phyloP scores from a whole-genome alignment of 2,329 filamentous ascomycete species.

The Epicoccum sorghinum region DNA sequence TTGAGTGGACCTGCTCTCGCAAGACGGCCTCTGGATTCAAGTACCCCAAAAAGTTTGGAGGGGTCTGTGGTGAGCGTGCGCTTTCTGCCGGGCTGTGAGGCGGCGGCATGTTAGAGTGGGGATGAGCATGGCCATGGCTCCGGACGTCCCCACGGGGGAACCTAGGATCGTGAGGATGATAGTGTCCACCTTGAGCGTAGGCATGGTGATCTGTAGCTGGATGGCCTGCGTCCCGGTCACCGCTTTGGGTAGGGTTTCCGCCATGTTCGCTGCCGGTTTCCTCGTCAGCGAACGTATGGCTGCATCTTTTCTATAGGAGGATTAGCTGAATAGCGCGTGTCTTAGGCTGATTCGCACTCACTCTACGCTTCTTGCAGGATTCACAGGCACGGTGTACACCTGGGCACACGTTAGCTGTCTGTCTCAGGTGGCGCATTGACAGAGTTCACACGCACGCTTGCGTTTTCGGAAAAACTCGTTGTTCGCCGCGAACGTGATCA shows the following conservation, averaged over 20 bases:
- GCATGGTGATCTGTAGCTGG: constrained; percentile 38
- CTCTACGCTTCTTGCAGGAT: constrained; percentile 53
- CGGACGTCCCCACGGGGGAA: constrained; percentile 30
- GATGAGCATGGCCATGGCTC: constrained; percentile 28
- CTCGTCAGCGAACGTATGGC: constrained; percentile 50
- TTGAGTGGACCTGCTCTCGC: constrained; percentile 49
- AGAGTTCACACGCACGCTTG: constrained; percentile 41
- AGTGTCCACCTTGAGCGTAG: constrained; percentile 27
- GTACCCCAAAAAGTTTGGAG: constrained; percentile 54
- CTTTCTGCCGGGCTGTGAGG: constrained; percentile 40
- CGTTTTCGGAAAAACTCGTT: constrained; percentile 53
- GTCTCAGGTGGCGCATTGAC: constrained; percentile 23
- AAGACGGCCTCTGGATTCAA: constrained; percentile 56
- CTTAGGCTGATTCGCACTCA: constrained; percentile 25
- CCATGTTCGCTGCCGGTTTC: constrained; percentile 39
- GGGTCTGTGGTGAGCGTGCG: constrained; percentile 39
- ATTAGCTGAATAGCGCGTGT: constrained; percentile 8
- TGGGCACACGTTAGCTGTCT: constrained; percentile 34
- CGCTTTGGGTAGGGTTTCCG: constrained; percentile 48
- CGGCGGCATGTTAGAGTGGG: constrained; percentile 40
- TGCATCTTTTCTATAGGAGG: constrained; percentile 47
- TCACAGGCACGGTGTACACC: constrained; percentile 52
- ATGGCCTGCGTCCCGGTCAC: constrained; percentile 41
- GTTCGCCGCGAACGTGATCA: constrained; percentile 54
- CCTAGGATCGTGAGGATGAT: constrained; percentile 35